A percentile compares a stretch with the other conserved stretches of the same genome.
phyloP scores from a whole-genome alignment of 1,284 basidiomycete species.

The Marasmius fiardii region DNA sequence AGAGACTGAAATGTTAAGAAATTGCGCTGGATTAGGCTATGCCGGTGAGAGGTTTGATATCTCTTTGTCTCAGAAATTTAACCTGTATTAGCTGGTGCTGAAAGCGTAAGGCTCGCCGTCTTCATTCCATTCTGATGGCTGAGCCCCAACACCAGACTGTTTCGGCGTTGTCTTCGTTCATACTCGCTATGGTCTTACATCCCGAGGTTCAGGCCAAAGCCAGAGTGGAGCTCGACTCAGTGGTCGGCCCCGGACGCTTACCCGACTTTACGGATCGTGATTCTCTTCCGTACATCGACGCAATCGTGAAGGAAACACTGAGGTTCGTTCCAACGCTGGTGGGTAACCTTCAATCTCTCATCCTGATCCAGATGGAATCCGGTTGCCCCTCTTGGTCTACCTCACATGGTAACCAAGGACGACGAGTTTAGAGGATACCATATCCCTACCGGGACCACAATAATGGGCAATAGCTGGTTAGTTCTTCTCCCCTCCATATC shows the following conservation, averaged over 20 bases:
- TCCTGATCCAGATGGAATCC: constrained; percentile 41
- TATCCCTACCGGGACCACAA: constrained; percentile 37
- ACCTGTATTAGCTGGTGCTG: constrained; percentile 24
- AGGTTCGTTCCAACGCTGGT: constrained; percentile 24
- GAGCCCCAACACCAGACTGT: constrained; percentile 29
- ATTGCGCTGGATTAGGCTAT: constrained; percentile 16
- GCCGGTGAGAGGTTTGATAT: constrained; percentile 9
- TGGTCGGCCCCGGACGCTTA: constrained; percentile 37
- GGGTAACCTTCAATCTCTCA: neutral
- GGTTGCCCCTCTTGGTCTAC: constrained; percentile 46
- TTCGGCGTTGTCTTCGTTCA: constrained; percentile 41
- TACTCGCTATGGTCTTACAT: constrained; percentile 43
- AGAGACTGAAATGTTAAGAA: constrained; percentile 11
- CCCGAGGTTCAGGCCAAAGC: constrained; percentile 44
- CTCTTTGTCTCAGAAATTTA: neutral
- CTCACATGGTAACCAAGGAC: constrained; percentile 40
- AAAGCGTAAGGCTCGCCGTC: constrained; percentile 29
- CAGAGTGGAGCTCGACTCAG: constrained; percentile 41
- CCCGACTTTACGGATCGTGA: constrained; percentile 43
- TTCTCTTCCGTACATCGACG: constrained; percentile 40
- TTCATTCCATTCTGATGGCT: neutral
- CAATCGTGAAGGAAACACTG: constrained; percentile 46
- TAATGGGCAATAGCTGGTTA: constrained; percentile 38
- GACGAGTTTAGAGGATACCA: constrained; percentile 32
- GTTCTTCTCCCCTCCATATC: constrained; percentile 2